Base-by-base conservation (phyloP, 2,329 filamentous ascomycete genomes). In the Talaromyces rugulosus region DNA sequence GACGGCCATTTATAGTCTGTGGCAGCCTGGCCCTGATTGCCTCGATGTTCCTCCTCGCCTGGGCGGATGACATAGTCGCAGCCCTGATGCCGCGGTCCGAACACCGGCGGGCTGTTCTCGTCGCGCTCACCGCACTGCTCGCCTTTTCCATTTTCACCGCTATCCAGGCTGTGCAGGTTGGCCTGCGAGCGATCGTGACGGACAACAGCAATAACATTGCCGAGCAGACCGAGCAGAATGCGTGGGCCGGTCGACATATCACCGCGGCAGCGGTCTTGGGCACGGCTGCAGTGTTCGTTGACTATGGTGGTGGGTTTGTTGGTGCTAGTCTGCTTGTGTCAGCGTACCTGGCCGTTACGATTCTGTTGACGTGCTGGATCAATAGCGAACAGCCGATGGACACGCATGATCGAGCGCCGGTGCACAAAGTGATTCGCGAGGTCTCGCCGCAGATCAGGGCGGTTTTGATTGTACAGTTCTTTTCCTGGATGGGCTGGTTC, bases 401-500 rank as follows among this genome's bases (percentile, higher is more conserved):
- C 33, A 34, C 33, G 33, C 33, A 34, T 34, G 8, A 34, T 34
- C 33, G 33, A 34, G 33, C 33, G 33, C 33, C 33, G 8, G 33
- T 34, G 33, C 33, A 34, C 11, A 27, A 14, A 4, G n/a, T 28
- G 11, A 12, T 51, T 51, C 11, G 47, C 4, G n/a, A 27, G 11
- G 23, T 30, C 47, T 27, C 18, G n/a, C 47, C 47, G 33, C 33
- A 59, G 23, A 36, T 59, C 6, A 59, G 16, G n/a, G n/a, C 27
- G 11, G 14, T 59, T 11, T 52, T 33, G 9, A 18, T 52, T 11
- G 44, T 59, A 1, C 56, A 59, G 18, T 59, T 52, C 16, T 27
- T 59, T 52, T 11, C 56, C 50, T 59, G 56, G 56, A 31, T 59
- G 6, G 56, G 56, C 3, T 59, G 56, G 56, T 59, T 59, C 9